A percentile compares a stretch with the other conserved stretches of the same genome.
Evolutionary conservation across 1,284 basidiomycete genomes (phyloP).

Genomic region (Puccinia coronata): DNA sequence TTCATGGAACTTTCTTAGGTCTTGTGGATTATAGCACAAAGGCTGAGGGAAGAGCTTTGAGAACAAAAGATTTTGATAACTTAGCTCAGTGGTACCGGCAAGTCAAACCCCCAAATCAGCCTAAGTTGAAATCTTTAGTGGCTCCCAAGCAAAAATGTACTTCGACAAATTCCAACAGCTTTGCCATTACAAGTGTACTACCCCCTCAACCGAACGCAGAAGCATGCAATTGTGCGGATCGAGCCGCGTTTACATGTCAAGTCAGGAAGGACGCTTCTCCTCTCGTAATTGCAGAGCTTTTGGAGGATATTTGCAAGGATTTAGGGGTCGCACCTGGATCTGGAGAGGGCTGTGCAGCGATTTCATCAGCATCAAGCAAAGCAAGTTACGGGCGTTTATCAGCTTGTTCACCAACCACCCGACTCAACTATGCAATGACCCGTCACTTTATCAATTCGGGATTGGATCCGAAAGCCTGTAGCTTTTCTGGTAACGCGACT

Average conservation of each 20-base stretch:
- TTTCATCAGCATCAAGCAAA: constrained; percentile 9
- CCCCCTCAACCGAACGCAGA: constrained; percentile 19
- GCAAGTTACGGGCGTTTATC: constrained; percentile 16
- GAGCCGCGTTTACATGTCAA: constrained; percentile 6
- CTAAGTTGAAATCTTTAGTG: neutral
- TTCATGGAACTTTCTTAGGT: neutral
- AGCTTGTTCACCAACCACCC: constrained; percentile 10
- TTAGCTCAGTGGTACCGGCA: neutral
- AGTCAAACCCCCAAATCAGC: constrained; percentile 13
- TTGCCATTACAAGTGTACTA: constrained; percentile 12
- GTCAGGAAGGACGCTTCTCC: constrained; percentile 19
- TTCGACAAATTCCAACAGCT: constrained; percentile 12
- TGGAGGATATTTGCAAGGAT: neutral
- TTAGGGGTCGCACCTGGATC: neutral
- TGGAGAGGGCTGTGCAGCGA: neutral
- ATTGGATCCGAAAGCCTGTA: constrained; percentile 4
- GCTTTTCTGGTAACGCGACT: constrained; percentile 30
- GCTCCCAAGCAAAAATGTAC: neutral
- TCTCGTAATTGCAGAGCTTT: neutral
- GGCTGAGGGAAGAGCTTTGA: neutral
- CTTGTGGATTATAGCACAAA: neutral
- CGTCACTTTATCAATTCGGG: neutral
- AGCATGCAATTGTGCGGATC: constrained; percentile 26
- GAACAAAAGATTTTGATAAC: constrained; percentile 9
- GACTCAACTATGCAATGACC: constrained; percentile 22